These are phyloP conservation scores for Eucalyptus tenuipes DNA, from an alignment of 345 rosid species.

Conservation along the genomic window DNA sequence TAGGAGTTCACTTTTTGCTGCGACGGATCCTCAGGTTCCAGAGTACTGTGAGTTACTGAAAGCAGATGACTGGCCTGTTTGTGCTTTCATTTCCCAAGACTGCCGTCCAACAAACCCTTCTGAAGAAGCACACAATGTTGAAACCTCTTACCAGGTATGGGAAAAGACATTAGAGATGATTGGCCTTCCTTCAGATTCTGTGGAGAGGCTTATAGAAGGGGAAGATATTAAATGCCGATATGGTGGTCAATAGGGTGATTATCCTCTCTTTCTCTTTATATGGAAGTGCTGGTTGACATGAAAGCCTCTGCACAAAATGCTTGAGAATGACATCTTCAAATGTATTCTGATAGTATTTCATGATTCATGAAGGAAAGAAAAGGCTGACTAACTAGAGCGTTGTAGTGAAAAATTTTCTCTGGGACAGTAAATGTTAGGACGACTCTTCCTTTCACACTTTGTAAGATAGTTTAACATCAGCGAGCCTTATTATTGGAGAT, in stretches of 20 bases:
- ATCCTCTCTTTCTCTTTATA: neutral
- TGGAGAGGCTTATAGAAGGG: conserved; percentile 71
- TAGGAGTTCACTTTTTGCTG: conserved; percentile 82
- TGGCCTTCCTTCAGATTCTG: conserved; percentile 73
- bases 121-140: conserved; percentile 78
- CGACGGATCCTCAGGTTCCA: conserved; percentile 89
- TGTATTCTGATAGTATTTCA: neutral
- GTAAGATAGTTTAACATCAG: neutral
- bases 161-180: conserved; percentile 80
- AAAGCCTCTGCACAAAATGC: neutral
- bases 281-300: neutral
- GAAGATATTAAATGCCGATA: conserved; percentile 45
- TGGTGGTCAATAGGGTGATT: conserved; percentile 8
- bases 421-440: neutral
- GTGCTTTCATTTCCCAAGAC: conserved; percentile 89
- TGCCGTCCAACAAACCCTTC: conserved; percentile 91
- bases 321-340: neutral
- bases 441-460: neutral
- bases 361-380: neutral
- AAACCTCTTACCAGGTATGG: conserved; percentile 64
- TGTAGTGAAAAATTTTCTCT: neutral
- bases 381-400: neutral
- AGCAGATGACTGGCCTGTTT: conserved; percentile 84
- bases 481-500: neutral
- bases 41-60: conserved; percentile 78